Evolutionary conservation across 2,329 filamentous ascomycete genomes (phyloP).

Genomic region (Nigrograna mackinnonii): DNA sequence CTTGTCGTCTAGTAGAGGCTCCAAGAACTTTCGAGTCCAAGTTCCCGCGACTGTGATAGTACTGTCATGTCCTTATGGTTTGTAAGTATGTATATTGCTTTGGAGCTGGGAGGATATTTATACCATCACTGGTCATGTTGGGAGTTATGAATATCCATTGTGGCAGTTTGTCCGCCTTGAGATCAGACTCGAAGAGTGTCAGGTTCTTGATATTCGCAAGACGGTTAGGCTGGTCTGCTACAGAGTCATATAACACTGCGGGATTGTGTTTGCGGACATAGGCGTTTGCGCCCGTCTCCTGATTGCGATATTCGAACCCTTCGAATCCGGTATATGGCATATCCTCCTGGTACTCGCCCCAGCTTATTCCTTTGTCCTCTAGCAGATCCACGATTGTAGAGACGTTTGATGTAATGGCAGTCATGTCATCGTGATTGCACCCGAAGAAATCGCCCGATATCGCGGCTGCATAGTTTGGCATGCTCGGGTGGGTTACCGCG

Average conservation of each 20-base stretch:
- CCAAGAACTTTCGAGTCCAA: conserved; percentile 71
- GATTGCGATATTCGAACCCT: conserved; percentile 61
- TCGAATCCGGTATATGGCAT: conserved; percentile 75
- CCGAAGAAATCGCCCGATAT: conserved; percentile 75
- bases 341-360: conserved; percentile 74
- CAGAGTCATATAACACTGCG: conserved; percentile 66
- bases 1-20: conserved; percentile 68
- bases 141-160: conserved; percentile 50
- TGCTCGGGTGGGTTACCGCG: conserved; percentile 69
- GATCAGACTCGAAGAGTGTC: conserved; percentile 60
- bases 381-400: conserved; percentile 46
- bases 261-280: conserved; percentile 85
- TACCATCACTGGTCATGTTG: conserved; percentile 74
- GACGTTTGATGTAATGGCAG: conserved; percentile 45
- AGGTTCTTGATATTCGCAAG: conserved; percentile 75
- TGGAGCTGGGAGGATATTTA: neutral
- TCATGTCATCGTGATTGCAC: conserved; percentile 69
- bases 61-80: conserved; percentile 61
- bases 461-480: conserved; percentile 75
- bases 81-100: conserved; percentile 6
- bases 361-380: conserved; percentile 46
- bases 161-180: conserved; percentile 23
- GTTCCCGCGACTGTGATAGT: conserved; percentile 68
- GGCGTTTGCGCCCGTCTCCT: conserved; percentile 68
- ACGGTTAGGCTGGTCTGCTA: conserved; percentile 62